phyloP scores from a whole-genome alignment of 1,284 basidiomycete genomes.

The Malassezia cuniculi region DNA sequence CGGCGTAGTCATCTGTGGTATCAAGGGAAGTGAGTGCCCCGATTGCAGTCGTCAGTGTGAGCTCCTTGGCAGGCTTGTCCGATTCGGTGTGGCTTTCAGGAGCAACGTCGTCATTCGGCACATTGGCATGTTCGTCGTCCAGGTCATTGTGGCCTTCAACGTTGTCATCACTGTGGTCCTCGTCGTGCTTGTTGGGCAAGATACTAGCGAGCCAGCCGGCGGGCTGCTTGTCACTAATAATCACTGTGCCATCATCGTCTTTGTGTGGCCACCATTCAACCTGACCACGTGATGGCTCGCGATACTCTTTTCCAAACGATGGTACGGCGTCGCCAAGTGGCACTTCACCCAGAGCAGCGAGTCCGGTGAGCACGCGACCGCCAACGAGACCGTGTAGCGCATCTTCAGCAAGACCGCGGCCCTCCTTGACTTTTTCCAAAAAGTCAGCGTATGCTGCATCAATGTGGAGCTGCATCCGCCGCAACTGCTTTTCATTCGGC shows the following conservation, averaged over 20 bases:
- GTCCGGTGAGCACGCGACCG: slow-evolving; percentile 47
- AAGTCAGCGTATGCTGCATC: slow-evolving; percentile 46
- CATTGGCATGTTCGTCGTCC: no score
- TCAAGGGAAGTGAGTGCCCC: slow-evolving; percentile 1
- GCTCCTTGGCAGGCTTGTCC: no score
- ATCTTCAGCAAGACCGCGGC: slow-evolving; percentile 43
- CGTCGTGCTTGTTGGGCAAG: no score
- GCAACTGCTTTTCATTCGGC: slow-evolving; percentile 36
- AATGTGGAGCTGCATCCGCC: slow-evolving; percentile 37
- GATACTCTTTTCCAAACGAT: slow-evolving; percentile 1
- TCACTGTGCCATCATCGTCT: no score
- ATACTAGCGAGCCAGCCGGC: no score
- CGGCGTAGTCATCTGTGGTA: not conserved
- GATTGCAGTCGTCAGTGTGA: slow-evolving; percentile 1
- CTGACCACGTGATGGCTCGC: slow-evolving; percentile 8
- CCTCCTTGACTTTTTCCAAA: slow-evolving; percentile 43
- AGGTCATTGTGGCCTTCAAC: no score
- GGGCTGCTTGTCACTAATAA: no score
- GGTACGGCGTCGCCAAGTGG: no score
- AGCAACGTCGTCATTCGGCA: no score
- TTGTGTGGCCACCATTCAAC: no score
- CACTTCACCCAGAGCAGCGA: slow-evolving; percentile 44
- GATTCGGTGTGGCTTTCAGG: no score
- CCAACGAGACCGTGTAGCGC: slow-evolving; percentile 46
- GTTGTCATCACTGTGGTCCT: no score